Base-by-base conservation (phyloP, 768 basidiomycete species). In the Podaxis mareebaensis region DNA sequence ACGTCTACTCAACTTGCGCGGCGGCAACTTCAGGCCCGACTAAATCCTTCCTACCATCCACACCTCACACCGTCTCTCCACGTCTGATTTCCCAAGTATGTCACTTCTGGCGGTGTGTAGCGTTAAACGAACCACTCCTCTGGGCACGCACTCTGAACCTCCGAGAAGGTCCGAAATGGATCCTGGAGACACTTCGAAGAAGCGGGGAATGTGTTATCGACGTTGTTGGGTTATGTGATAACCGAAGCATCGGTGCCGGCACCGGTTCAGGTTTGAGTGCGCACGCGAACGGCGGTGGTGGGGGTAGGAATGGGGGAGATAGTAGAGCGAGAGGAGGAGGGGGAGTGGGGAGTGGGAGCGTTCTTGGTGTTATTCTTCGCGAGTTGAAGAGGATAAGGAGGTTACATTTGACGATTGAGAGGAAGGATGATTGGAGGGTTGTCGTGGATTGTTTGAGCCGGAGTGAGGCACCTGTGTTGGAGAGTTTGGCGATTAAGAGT, bases 351-450 rank as follows among this genome's bases (percentile, higher is more conserved):
- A 36, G 33, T 33, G 48, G 24, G 2, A 44, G 60, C 8, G 42
- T 53, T 4, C 33, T 54, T 12, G 60, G 52, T 10, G 40, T 30
- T 0, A 36, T 53, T 11, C 26, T 61, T 4, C 39, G 22, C 2
- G 60, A 61, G 17, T 22, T 61, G 17, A 53, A 53, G 52, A 40
- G 60, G 26, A 61, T 61, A 28, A 40, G 60, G 24, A 61, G 28
- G 39, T 38, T 61, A 12, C 60, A 61, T 61, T 42, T 61, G 22
- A 61, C 60, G 52, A 53, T 61, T 40, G 60, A 61, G 39, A 53
- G 39, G 36, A 61, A 53, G 24, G 60, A 61, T 17, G 60, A 61
- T 28, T 61, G 60, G 60, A 53, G 60, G 60, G 17, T 40, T 0
- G 24, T 61, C 10, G 33, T 61, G 40, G 60, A 61, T 53, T 28